Percentiles rank a stretch among this genome's conserved stretches.
Conservation (phyloP, 192 early-diverging fungal species). For the Fimicolochytrium jonesii region DNA sequence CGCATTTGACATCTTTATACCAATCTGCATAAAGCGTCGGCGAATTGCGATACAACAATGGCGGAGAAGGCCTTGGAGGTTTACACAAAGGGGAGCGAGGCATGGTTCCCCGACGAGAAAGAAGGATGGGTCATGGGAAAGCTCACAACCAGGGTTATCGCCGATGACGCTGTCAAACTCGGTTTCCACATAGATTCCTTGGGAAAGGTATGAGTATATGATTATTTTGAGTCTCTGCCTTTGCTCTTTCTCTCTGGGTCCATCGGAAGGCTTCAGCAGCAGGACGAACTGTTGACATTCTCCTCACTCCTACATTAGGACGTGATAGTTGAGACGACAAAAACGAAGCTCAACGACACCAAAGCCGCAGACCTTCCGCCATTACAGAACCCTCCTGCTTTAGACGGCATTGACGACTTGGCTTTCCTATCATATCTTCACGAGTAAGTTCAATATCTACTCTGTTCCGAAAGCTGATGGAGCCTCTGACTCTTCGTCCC, state of each 20-base stretch:
- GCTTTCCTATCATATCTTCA: conserved; percentile 90
- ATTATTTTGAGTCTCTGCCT: no score
- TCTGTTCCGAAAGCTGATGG: no score
- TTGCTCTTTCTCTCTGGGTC: no score
- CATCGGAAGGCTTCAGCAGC: no score
- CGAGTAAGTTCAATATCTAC: conserved; percentile 78
- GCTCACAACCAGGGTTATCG: conserved; percentile 50
- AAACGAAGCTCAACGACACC: conserved; percentile 61
- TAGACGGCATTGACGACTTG: conserved; percentile 75
- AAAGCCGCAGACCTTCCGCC: conserved; percentile 77
- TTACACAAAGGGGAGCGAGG: conserved; percentile 48
- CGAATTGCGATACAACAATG: neutral
- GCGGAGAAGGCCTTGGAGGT: conserved; percentile 29
- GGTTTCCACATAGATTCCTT: conserved; percentile 14
- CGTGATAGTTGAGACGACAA: conserved; percentile 65
- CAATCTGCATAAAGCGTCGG: no score
- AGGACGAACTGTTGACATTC: no score
- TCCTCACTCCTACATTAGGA: conserved; percentile 59
- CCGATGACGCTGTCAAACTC: conserved; percentile 49
- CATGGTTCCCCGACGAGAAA: conserved; percentile 84
- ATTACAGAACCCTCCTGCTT: conserved; percentile 85
- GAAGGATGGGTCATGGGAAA: conserved; percentile 81
- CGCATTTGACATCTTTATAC: neutral
- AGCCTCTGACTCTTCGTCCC: neutral
- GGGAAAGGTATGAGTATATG: conserved; percentile 19